Evolutionary conservation across 768 basidiomycete species (phyloP).

Genomic region (Amanita polypyramis): DNA sequence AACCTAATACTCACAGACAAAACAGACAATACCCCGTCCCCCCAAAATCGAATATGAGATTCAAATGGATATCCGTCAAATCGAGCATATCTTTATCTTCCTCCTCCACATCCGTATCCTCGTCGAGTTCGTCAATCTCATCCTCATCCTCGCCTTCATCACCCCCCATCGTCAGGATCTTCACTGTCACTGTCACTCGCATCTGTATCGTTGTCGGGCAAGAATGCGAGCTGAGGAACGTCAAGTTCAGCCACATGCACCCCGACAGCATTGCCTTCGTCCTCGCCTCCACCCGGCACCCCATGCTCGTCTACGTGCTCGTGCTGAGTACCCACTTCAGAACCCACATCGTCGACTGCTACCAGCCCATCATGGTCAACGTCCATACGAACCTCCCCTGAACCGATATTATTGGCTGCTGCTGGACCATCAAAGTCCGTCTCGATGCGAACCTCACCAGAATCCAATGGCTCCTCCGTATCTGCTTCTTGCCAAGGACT

Average conservation of each 20-base stretch:
- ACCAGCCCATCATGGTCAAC: too few species aligned
- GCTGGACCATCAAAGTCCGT: too few species aligned
- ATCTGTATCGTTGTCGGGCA: not conserved
- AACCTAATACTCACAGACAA: not conserved
- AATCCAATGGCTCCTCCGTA: too few species aligned
- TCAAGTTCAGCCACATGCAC: not conserved
- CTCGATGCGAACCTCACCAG: too few species aligned
- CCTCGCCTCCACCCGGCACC: too few species aligned
- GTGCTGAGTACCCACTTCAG: too few species aligned
- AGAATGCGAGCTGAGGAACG: not conserved
- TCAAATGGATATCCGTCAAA: not conserved
- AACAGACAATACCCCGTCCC: not conserved
- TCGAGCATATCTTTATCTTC: not conserved
- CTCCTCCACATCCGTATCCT: not conserved
- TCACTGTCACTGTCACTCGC: not conserved
- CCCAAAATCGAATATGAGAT: not conserved
- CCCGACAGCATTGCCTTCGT: too few species aligned
- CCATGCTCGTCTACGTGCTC: too few species aligned
- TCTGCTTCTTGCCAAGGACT: too few species aligned
- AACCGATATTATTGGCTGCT: too few species aligned
- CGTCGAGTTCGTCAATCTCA: not conserved
- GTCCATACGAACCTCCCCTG: too few species aligned
- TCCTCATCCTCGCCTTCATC: not conserved
- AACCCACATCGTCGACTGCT: too few species aligned
- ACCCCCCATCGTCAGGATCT: not conserved